Conservation (phyloP, 352 stramenopile species). For the Pythium folliculosum region DNA sequence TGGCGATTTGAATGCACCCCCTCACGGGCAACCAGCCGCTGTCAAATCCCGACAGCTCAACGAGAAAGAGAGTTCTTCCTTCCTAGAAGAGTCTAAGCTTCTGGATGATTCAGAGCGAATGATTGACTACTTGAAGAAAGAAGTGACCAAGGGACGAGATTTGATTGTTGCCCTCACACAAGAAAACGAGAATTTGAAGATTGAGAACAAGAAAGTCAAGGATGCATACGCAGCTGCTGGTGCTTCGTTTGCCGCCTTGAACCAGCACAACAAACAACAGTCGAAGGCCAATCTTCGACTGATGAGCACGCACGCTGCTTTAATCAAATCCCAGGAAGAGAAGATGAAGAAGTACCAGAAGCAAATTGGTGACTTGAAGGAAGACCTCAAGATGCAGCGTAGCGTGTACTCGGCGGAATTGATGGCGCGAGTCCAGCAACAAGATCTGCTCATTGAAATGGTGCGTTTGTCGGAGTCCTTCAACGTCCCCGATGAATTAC, state of each 20-base stretch:
- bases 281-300: conserved; percentile 91
- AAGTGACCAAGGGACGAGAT: conserved; percentile 78
- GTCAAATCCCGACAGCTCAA: conserved; percentile 34
- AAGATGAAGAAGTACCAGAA: conserved; percentile 92
- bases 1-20: conserved; percentile 37
- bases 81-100: conserved; percentile 60
- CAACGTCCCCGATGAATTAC: conserved; percentile 45
- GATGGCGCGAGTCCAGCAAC: conserved; percentile 66
- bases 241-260: conserved; percentile 91
- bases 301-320: conserved; percentile 82
- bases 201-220: conserved; percentile 90
- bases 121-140: conserved; percentile 81
- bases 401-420: conserved; percentile 80
- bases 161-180: conserved; percentile 60
- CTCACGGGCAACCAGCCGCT: conserved; percentile 16
- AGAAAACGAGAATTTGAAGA: conserved; percentile 85
- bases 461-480: conserved; percentile 57
- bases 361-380: conserved; percentile 78
- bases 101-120: conserved; percentile 84
- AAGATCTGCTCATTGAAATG: conserved; percentile 50
- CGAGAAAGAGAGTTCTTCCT: conserved; percentile 29
- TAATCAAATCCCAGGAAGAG: conserved; percentile 89
- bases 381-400: conserved; percentile 79
- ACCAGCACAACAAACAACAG: conserved; percentile 94
- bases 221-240: conserved; percentile 92